A percentile compares a stretch with the other conserved stretches of the same genome.
Evolutionary conservation across 495 filamentous ascomycete genomes (phyloP).

Genomic region (Tuber umbilicatum): DNA sequence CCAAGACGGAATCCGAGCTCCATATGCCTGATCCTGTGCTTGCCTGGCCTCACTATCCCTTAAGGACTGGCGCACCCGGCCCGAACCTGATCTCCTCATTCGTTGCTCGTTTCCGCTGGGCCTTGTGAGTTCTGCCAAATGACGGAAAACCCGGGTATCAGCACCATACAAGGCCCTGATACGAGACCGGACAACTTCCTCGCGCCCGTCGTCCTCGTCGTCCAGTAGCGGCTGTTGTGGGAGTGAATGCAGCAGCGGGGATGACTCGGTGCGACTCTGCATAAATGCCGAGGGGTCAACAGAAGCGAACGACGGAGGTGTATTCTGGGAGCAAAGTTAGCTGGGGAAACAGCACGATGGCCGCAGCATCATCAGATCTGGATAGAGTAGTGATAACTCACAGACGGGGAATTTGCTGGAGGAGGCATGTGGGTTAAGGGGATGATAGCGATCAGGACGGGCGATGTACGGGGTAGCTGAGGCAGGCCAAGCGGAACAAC

Average conservation of each 20-base stretch:
- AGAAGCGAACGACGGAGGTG: slow-evolving; percentile 22
- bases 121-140: slow-evolving; percentile 2
- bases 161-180: slow-evolving; percentile 23
- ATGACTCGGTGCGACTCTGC: slow-evolving; percentile 21
- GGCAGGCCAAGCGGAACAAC: slow-evolving; percentile 19
- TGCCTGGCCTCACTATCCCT: slow-evolving; percentile 30
- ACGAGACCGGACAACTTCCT: slow-evolving; percentile 9
- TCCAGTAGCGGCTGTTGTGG: slow-evolving; percentile 15
- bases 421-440: slow-evolving; percentile 34
- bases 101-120: slow-evolving; percentile 19
- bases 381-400: slow-evolving; percentile 29
- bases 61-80: slow-evolving; percentile 27
- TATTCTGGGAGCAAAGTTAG: slow-evolving; percentile 30
- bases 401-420: slow-evolving; percentile 40
- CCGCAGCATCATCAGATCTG: slow-evolving; percentile 19
- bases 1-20: slow-evolving; percentile 36
- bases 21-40: slow-evolving; percentile 32
- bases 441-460: slow-evolving; percentile 35
- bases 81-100: slow-evolving; percentile 25
- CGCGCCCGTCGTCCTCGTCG: slow-evolving; percentile 9
- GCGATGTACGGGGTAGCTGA: slow-evolving; percentile 8
- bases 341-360: slow-evolving; percentile 7
- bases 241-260: slow-evolving; percentile 26
- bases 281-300: slow-evolving; percentile 15
- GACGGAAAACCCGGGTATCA: background rate